These are phyloP conservation scores for Plasmodium vinckei DNA, from an alignment of 169 alveolate genomes.

Conservation along the genomic window DNA sequence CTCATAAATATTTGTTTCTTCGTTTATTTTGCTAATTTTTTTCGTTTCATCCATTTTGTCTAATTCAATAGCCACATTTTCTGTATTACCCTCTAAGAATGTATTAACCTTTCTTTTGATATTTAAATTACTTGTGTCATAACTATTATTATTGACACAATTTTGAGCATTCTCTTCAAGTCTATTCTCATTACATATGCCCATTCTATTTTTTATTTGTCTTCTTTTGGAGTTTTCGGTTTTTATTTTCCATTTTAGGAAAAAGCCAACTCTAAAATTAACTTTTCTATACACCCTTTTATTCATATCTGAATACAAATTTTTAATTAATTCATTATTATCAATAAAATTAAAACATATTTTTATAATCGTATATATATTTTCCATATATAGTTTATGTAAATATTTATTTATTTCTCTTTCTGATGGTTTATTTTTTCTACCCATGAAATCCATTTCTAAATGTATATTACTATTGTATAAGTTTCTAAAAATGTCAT, in stretches of 20 bases:
- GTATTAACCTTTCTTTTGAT: no score
- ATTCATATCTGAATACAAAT: conserved; percentile 10
- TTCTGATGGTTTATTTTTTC: conserved; percentile 2
- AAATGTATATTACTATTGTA: not conserved
- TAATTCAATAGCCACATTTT: no score
- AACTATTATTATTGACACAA: not conserved
- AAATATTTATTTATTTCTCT: conserved; percentile 16
- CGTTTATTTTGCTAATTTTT: no score
- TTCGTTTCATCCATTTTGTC: no score
- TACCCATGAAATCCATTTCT: not conserved
- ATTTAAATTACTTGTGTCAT: no score
- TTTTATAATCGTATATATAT: conserved; percentile 33
- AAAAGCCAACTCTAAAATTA: conserved; percentile 41
- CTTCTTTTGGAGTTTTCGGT: conserved; percentile 1
- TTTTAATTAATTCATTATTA: conserved; percentile 34
- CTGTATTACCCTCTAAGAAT: no score
- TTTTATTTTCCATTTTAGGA: conserved; percentile 28
- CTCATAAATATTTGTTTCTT: no score
- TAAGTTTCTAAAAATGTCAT: conserved; percentile 15
- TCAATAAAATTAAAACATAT: conserved; percentile 24
- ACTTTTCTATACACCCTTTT: conserved; percentile 7
- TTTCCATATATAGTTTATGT: conserved; percentile 27
- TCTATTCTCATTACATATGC: not conserved
- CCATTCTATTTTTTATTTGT: not conserved
- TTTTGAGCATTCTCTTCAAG: not conserved